phyloP scores from a whole-genome alignment of 768 basidiomycete genomes.

The Tylopilus felleus region DNA sequence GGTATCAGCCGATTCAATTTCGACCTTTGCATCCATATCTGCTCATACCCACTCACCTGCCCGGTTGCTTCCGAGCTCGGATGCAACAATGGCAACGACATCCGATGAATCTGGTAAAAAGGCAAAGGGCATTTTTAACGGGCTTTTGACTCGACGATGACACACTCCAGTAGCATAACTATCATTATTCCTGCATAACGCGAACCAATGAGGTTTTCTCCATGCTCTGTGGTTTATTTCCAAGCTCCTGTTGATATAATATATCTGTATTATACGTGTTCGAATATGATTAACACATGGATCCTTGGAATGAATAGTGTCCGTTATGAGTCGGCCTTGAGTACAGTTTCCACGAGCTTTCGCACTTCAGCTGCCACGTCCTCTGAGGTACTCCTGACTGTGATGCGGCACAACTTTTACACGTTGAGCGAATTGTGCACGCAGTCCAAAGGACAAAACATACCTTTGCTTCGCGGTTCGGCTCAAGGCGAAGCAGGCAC shows the following conservation, averaged over 20 bases:
- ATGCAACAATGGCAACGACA: constrained; percentile 1
- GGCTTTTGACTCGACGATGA: constrained; percentile 39
- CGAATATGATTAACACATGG: constrained; percentile 14
- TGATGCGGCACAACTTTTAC: constrained; percentile 81
- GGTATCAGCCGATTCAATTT: constrained; percentile 54
- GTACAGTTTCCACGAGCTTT: constrained; percentile 42
- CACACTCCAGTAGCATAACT: background rate
- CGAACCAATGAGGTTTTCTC: background rate
- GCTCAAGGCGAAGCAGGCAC: constrained; percentile 88
- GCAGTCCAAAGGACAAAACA: constrained; percentile 12
- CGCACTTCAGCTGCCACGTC: constrained; percentile 74
- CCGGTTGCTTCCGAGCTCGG: constrained; percentile 2
- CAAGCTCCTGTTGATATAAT: constrained; percentile 13
- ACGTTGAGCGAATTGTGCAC: background rate
- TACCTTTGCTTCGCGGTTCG: constrained; percentile 94
- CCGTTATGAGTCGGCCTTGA: constrained; percentile 29
- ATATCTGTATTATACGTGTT: constrained; percentile 26
- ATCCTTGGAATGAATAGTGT: background rate
- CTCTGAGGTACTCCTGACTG: constrained; percentile 93
- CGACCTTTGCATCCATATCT: constrained; percentile 26
- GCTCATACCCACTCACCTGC: constrained; percentile 5
- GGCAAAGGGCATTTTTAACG: constrained; percentile 40
- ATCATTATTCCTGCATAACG: background rate
- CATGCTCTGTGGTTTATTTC: constrained; percentile 1
- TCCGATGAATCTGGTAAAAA: constrained; percentile 29